Evolutionary conservation across 768 basidiomycete genomes (phyloP).

Genomic region (Paxillus involutus): DNA sequence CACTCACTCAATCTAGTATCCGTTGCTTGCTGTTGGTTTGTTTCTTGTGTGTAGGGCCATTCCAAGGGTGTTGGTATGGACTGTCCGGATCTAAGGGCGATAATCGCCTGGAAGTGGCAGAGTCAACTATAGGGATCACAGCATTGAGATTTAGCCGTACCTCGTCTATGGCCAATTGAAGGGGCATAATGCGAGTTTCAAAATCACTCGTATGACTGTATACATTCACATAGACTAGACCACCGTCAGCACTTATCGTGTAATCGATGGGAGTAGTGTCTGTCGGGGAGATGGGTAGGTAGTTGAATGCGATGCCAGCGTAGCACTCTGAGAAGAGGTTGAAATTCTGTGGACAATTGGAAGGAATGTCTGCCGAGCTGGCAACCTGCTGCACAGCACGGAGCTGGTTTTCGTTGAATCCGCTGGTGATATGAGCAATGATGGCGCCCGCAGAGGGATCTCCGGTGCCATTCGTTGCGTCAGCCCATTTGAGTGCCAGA

Average conservation of each 20-base stretch:
- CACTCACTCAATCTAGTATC: slow-evolving; percentile 55
- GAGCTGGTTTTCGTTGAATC: slow-evolving; percentile 49
- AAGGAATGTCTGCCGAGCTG: slow-evolving; percentile 48
- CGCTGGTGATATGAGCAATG: slow-evolving; percentile 56
- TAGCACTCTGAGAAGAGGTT: slow-evolving; percentile 69
- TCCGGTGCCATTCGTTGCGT: slow-evolving; percentile 57
- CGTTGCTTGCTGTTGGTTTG: slow-evolving; percentile 61
- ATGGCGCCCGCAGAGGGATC: slow-evolving; percentile 56
- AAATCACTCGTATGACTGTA: slow-evolving; percentile 64
- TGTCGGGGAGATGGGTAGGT: slow-evolving; percentile 44
- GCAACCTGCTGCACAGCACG: slow-evolving; percentile 48
- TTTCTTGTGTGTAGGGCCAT: slow-evolving; percentile 72
- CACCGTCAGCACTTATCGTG: slow-evolving; percentile 67
- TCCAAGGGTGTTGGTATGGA: slow-evolving; percentile 58
- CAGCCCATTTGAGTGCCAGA: slow-evolving; percentile 62
- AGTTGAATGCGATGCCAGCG: slow-evolving; percentile 62
- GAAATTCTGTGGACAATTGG: slow-evolving; percentile 72
- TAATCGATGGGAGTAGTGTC: slow-evolving; percentile 51
- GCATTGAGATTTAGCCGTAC: slow-evolving; percentile 30
- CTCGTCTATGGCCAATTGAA: slow-evolving; percentile 78
- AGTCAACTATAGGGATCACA: neutral
- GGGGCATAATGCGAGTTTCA: slow-evolving; percentile 63
- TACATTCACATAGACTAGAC: slow-evolving; percentile 65
- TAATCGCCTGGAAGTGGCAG: slow-evolving; percentile 53
- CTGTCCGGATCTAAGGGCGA: slow-evolving; percentile 62